Evolutionary conservation across 352 stramenopile genomes (phyloP).

Genomic region (Phytopythium ostracodes): DNA sequence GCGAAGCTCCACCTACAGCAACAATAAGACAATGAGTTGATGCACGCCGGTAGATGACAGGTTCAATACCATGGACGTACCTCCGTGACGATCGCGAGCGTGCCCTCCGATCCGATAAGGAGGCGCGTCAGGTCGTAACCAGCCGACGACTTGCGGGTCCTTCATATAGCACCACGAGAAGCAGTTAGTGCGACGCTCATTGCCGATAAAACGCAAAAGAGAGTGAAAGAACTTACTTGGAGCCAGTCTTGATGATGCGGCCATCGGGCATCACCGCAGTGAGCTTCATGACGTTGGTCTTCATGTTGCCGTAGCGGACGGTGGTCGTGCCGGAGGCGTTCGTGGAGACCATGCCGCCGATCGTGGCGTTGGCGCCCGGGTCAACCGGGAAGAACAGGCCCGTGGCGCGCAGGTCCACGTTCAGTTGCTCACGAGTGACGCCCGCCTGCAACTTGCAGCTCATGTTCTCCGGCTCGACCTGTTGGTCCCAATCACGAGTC

Average conservation of each 20-base stretch:
- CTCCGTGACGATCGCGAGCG: slow-evolving; percentile 95
- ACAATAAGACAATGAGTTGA: neutral
- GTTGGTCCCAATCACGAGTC: neutral
- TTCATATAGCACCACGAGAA: slow-evolving; percentile 11
- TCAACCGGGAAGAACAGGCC: slow-evolving; percentile 96
- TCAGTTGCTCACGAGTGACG: slow-evolving; percentile 90
- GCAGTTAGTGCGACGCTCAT: neutral
- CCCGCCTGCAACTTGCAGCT: slow-evolving; percentile 91
- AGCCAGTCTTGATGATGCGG: slow-evolving; percentile 83
- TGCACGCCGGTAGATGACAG: neutral
- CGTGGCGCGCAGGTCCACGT: slow-evolving; percentile 77
- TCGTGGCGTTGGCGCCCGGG: slow-evolving; percentile 92
- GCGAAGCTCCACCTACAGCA: slow-evolving; percentile 78
- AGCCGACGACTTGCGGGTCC: slow-evolving; percentile 93
- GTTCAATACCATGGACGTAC: too few relatives aligned
- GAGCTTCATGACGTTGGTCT: slow-evolving; percentile 92
- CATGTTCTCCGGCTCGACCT: slow-evolving; percentile 66
- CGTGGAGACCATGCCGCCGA: slow-evolving; percentile 93
- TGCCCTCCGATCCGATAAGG: slow-evolving; percentile 95
- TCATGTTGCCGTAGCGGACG: slow-evolving; percentile 93
- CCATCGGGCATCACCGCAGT: slow-evolving; percentile 91
- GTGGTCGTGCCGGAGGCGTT: slow-evolving; percentile 87
- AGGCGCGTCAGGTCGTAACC: slow-evolving; percentile 95
- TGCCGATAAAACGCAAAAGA: neutral
- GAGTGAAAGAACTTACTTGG: slow-evolving; percentile 34